Base-by-base conservation (phyloP, 2,329 filamentous ascomycete genomes). In the Hymenoscyphus albidus region DNA sequence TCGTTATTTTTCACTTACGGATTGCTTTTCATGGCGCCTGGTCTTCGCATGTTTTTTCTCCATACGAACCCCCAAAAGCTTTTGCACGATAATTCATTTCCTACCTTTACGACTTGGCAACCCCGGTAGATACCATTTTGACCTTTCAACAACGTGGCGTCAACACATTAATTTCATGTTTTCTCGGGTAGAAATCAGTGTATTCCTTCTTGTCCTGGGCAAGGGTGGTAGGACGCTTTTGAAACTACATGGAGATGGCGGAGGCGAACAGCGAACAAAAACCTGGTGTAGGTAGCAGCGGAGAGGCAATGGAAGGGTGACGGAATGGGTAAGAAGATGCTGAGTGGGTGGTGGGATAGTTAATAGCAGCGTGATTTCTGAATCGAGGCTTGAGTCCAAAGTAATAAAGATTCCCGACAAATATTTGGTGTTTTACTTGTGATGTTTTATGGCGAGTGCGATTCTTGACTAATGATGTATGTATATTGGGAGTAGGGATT, bases 81-180 rank as follows among this genome's bases (percentile, higher is more conserved):
- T 68, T 69, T 69, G 61, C 69, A 72, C 71, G 70, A 72, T 73
- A 57, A 72, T 71, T 74, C 69, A 70, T 68, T 73, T 74, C 71
- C 68, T 69, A 71, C 70, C 69, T 68, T 73, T 71, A 74, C 69
- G 71, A 73, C 71, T 67, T 74, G 68, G 71, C 69, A 71, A 72
- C 70, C 48, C 72, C 71, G 72, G 72, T 71, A 73, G 68, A 74
- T 73, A 74, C 67, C 73, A 70, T 67, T 69, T 59, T 63, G 60
- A 65, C 70, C 67, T 65, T 70, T 71, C 22, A 27, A 42, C 70
- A 68, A 74, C 70, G 68, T 73, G 69, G 69, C 72, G 72, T 69
- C 67, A 64, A 67, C 68, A 38, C n/a, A 61, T 64, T 71, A 71
- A 70, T 69, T 69, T 65, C 67, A 64, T 72, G 70, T 51, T 66